These are phyloP conservation scores for Glebionis coronaria DNA, from an alignment of 129 eudicot genomes.

Conservation along the genomic window DNA sequence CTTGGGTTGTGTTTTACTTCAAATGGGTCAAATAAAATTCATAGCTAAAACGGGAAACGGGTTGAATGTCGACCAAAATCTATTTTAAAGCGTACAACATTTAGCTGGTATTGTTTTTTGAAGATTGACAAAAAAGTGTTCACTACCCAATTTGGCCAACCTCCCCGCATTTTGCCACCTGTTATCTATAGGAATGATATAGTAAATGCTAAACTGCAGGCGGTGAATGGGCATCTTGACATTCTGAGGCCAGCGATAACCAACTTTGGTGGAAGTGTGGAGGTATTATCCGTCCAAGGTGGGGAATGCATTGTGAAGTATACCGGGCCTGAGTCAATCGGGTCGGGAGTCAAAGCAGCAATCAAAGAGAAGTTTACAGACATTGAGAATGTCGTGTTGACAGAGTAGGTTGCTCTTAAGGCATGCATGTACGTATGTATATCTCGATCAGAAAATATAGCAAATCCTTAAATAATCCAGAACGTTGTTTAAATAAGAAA, in stretches of 20 bases:
- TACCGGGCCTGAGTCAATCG: slow-evolving; percentile 79
- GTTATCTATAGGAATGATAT: too few relatives aligned
- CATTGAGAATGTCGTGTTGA: slow-evolving; percentile 64
- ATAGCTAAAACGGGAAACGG: neutral
- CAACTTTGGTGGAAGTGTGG: slow-evolving; percentile 89
- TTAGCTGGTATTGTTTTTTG: too few relatives aligned
- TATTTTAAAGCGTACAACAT: neutral
- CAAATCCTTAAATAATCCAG: neutral
- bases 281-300: slow-evolving; percentile 56
- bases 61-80: neutral
- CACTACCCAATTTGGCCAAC: too few relatives aligned
- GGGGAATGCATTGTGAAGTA: slow-evolving; percentile 78
- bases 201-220: slow-evolving; percentile 41
- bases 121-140: too few relatives aligned
- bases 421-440: neutral
- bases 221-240: slow-evolving; percentile 75
- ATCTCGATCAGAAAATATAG: slow-evolving; percentile 13
- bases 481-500: neutral
- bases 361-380: slow-evolving; percentile 94
- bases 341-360: slow-evolving; percentile 89
- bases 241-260: slow-evolving; percentile 85
- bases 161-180: too few relatives aligned
- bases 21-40: neutral
- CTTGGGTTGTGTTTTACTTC: too few relatives aligned
- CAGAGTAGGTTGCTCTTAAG: slow-evolving; percentile 27